Evolutionary conservation across 371 early-diverging fungal species (phyloP), one percentile per base, ranked within the genome.

Genomic region (Dichotomocladium elegans): DNA sequence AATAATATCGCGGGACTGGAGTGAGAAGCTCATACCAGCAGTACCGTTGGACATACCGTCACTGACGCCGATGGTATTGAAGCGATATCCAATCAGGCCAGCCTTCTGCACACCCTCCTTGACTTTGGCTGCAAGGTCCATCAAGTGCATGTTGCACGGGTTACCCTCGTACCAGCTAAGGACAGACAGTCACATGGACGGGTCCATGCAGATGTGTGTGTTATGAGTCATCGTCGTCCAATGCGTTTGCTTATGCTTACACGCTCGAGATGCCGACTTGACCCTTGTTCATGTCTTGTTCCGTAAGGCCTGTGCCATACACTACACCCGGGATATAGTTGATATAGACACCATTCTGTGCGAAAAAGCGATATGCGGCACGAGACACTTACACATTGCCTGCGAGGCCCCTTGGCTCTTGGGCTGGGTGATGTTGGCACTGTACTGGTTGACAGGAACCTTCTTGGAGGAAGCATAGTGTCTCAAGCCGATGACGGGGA

Each of bases 141-240:
- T 79, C 54, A 98, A 81, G 60, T 98, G 98, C 98, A 98, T 98
- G 77, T 98, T 98, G 81, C 98, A 98, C 15, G 98, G 96, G 77
- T 98, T 98, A 55, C 98, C 98, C 65, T 98, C 97, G 68, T 92
- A 95, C 93, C 97, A 94, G 6, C 88, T 87, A 67, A 30, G 27
- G 9, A 5, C 15, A 28, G n/a, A n/a, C n/a, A n/a, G n/a, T n/a
- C n/a, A n/a, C n/a, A n/a, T n/a, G n/a, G n/a, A n/a, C n/a, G n/a
- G n/a, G n/a, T n/a, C n/a, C n/a, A n/a, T n/a, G n/a, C n/a, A n/a
- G n/a, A n/a, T n/a, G n/a, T n/a, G n/a, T n/a, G n/a, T n/a, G n/a
- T n/a, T n/a, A n/a, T n/a, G n/a, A n/a, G n/a, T n/a, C n/a, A n/a
- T n/a, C n/a, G n/a, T n/a, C n/a, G n/a, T n/a, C n/a, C n/a, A n/a